These are phyloP conservation scores for Ajuga reptans DNA, from an alignment of 305 asterid species.

Conservation along the genomic window DNA sequence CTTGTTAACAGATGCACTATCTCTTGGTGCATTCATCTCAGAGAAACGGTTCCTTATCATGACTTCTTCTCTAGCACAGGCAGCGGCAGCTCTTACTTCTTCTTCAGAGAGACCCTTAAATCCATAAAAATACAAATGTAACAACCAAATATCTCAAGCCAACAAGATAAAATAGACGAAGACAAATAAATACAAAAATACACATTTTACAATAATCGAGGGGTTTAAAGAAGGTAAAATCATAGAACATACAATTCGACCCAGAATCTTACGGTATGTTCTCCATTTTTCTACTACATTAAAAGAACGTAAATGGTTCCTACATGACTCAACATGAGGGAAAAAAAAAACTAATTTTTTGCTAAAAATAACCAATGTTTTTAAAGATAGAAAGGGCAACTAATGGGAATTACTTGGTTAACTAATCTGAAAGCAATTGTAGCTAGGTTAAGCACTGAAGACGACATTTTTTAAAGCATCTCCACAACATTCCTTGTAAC, in stretches of 20 bases:
- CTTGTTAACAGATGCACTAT: slow-evolving; percentile 86
- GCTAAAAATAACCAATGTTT: no score
- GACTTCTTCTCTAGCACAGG: slow-evolving; percentile 98
- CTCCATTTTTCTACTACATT: neutral
- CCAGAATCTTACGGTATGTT: neutral
- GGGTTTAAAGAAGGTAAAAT: neutral
- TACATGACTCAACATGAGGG: neutral
- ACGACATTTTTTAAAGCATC: neutral
- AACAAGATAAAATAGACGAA: neutral
- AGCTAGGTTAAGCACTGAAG: neutral
- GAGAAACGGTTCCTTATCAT: slow-evolving; percentile 92
- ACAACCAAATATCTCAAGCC: neutral
- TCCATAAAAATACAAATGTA: slow-evolving; percentile 19
- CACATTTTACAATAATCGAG: neutral
- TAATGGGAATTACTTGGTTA: no score
- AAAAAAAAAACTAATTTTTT: neutral
- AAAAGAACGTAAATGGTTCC: neutral
- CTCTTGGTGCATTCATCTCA: slow-evolving; percentile 97
- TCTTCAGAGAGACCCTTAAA: slow-evolving; percentile 95
- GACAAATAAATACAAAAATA: neutral
- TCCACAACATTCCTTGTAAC: neutral
- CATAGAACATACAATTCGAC: neutral
- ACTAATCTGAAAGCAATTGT: neutral
- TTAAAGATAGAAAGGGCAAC: no score
- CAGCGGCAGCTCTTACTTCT: slow-evolving; percentile 93